phyloP scores from a whole-genome alignment of 345 rosid genomes.

The Passiflora organensis region DNA sequence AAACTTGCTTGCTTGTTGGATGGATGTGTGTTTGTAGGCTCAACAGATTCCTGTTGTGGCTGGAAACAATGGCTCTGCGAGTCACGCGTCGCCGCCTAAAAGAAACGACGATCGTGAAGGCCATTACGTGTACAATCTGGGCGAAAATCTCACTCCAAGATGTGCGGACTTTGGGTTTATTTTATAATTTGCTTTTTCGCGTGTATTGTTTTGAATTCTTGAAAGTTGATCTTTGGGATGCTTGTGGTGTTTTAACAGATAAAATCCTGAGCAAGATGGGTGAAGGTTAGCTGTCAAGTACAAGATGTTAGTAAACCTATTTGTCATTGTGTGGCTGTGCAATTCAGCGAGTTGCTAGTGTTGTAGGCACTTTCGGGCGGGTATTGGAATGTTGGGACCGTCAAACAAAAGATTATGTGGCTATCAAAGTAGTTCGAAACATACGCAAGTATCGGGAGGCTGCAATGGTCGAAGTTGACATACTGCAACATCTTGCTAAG shows the following conservation, averaged over 20 bases:
- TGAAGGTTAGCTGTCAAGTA: conserved; percentile 77
- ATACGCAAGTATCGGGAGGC: conserved; percentile 62
- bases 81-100: conserved; percentile 43
- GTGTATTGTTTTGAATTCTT: too few relatives aligned
- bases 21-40: conserved; percentile 38
- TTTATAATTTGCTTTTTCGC: background rate
- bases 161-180: conserved; percentile 32
- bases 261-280: conserved; percentile 78
- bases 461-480: conserved; percentile 70
- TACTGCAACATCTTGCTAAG: conserved; percentile 55
- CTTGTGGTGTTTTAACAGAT: conserved; percentile 30
- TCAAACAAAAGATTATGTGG: conserved; percentile 54
- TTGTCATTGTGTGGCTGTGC: conserved; percentile 50
- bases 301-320: conserved; percentile 43
- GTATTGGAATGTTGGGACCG: conserved; percentile 91
- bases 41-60: conserved; percentile 29
- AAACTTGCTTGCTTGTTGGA: conserved; percentile 12
- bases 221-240: background rate
- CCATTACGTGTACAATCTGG: conserved; percentile 54
- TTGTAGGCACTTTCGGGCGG: conserved; percentile 87
- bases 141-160: conserved; percentile 76
- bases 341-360: conserved; percentile 64
- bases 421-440: conserved; percentile 60
- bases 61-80: conserved; percentile 27
- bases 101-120: conserved; percentile 71